These are phyloP conservation scores for Drosera spatulata DNA, from an alignment of 179 eudicot species.

Conservation along the genomic window DNA sequence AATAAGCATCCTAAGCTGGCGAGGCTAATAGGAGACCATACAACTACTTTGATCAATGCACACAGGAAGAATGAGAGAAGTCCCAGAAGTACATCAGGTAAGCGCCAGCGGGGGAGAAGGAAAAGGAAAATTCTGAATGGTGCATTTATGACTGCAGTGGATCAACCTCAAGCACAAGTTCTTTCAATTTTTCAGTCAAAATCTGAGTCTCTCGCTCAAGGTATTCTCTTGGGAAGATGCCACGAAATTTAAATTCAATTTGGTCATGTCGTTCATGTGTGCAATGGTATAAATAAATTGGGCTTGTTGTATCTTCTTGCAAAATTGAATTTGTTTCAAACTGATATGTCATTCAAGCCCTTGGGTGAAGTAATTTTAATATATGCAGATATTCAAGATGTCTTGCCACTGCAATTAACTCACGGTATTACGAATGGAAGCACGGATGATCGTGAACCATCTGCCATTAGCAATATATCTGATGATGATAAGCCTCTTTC, in stretches of 20 bases:
- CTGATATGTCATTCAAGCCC: not conserved
- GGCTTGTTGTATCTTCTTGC: not conserved
- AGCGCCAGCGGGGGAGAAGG: slow-evolving; percentile 8
- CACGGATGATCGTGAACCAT: slow-evolving; percentile 13
- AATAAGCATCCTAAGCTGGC: not conserved
- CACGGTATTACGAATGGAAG: slow-evolving; percentile 12
- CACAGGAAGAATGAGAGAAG: slow-evolving; percentile 9
- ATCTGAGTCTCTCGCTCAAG: slow-evolving; percentile 18
- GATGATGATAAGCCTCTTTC: slow-evolving; percentile 66
- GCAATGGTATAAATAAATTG: not conserved
- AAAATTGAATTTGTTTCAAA: not conserved
- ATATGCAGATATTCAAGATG: slow-evolving; percentile 28
- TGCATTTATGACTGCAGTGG: slow-evolving; percentile 8
- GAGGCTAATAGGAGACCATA: slow-evolving; percentile 13
- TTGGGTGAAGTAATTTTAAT: not conserved
- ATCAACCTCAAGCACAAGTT: slow-evolving; percentile 12
- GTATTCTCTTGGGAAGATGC: slow-evolving; percentile 9
- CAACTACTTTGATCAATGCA: slow-evolving; percentile 12
- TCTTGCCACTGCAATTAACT: slow-evolving; percentile 12
- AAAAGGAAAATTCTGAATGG: slow-evolving; percentile 11
- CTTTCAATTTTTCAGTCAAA: slow-evolving; percentile 24
- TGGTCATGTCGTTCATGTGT: too few relatives aligned
- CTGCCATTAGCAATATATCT: slow-evolving; percentile 19
- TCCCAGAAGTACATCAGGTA: slow-evolving; percentile 1
- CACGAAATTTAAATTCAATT: too few relatives aligned